These are phyloP conservation scores for Achlya hypogyna DNA, from an alignment of 352 stramenopile genomes.

Conservation along the genomic window DNA sequence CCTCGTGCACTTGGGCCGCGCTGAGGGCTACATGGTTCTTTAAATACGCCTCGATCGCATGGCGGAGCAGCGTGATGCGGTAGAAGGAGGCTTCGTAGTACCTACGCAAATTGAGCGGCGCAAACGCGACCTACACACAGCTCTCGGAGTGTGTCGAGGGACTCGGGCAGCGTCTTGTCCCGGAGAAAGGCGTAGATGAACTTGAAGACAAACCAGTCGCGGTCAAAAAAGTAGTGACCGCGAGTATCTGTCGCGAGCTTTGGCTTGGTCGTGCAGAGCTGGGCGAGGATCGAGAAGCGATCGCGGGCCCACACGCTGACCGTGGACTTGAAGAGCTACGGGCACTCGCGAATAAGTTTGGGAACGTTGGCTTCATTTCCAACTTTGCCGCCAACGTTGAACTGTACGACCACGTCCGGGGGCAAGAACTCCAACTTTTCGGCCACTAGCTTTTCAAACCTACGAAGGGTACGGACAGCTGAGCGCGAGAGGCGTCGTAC, in stretches of 20 bases:
- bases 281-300: slow-evolving; percentile 71
- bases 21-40: not conserved
- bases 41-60: slow-evolving; percentile 50
- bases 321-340: slow-evolving; percentile 61
- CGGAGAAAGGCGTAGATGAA: slow-evolving; percentile 60
- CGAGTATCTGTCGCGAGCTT: slow-evolving; percentile 47
- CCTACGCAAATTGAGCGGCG: not conserved
- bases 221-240: slow-evolving; percentile 60
- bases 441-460: slow-evolving; percentile 47
- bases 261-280: slow-evolving; percentile 55
- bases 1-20: not conserved
- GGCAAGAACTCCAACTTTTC: slow-evolving; percentile 42
- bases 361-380: no score
- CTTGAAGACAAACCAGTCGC: slow-evolving; percentile 63
- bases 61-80: slow-evolving; percentile 52
- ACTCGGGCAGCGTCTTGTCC: slow-evolving; percentile 48
- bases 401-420: slow-evolving; percentile 40
- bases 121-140: slow-evolving; percentile 25
- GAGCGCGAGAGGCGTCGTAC: slow-evolving; percentile 23
- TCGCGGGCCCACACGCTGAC: slow-evolving; percentile 66
- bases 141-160: slow-evolving; percentile 51
- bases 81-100: slow-evolving; percentile 73
- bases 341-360: no score
- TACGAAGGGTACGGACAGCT: slow-evolving; percentile 15
- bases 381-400: slow-evolving; percentile 53